phyloP scores from a whole-genome alignment of 164 flowering plant species.

The Santalum album region DNA sequence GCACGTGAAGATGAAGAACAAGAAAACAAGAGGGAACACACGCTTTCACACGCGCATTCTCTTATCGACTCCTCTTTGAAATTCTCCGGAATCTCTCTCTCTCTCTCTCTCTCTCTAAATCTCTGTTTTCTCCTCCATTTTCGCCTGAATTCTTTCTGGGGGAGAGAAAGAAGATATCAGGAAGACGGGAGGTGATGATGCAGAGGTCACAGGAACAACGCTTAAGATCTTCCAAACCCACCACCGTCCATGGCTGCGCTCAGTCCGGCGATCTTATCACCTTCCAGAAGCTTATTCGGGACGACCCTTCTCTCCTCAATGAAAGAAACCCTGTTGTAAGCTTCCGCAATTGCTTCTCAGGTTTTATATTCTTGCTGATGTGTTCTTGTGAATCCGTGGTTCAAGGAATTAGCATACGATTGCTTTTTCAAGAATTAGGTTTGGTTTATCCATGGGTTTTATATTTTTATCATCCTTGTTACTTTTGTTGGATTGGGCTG shows the following conservation, averaged over 20 bases:
- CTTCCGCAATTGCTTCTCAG: too few relatives aligned
- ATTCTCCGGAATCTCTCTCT: too few relatives aligned
- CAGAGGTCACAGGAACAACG: conserved; percentile 32
- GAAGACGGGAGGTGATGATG: conserved; percentile 25
- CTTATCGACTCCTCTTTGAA: too few relatives aligned
- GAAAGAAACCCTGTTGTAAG: conserved; percentile 78
- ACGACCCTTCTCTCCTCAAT: conserved; percentile 80
- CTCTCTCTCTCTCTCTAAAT: too few relatives aligned
- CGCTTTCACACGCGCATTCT: too few relatives aligned
- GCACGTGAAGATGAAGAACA: too few relatives aligned
- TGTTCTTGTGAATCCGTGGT: too few relatives aligned
- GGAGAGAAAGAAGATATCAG: background rate
- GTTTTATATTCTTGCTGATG: background rate
- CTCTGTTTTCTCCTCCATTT: too few relatives aligned
- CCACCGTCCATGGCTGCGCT: conserved; percentile 66
- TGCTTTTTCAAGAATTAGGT: too few relatives aligned
- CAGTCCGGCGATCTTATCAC: conserved; percentile 66
- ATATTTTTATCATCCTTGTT: background rate
- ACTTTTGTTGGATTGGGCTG: background rate
- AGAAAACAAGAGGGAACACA: too few relatives aligned
- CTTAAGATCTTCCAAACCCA: conserved; percentile 47
- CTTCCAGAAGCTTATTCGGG: conserved; percentile 51
- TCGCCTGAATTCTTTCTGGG: background rate
- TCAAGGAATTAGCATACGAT: too few relatives aligned
- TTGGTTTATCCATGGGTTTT: background rate